Percentiles rank a stretch among this genome's conserved stretches.
Evolutionary conservation across 345 rosid species (phyloP).

Genomic region (Gynandropsis gynandra): DNA sequence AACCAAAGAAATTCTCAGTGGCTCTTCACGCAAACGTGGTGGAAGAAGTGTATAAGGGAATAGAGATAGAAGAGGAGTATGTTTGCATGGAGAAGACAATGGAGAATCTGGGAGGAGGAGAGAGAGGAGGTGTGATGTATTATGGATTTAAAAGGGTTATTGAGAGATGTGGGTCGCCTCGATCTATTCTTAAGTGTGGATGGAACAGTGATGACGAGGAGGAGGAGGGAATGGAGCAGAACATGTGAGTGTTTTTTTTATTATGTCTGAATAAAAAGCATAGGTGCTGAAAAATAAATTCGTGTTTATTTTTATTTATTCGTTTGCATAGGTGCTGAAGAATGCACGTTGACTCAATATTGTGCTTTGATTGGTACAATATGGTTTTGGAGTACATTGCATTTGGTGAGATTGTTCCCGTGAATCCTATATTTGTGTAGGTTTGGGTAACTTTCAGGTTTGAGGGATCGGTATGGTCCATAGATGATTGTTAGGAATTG

Average conservation of each 20-base stretch:
- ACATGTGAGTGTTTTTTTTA: not conserved
- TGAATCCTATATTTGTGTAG: too few relatives aligned
- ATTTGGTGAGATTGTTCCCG: too few relatives aligned
- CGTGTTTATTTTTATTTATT: too few relatives aligned
- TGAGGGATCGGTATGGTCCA: too few relatives aligned
- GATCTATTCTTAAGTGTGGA: constrained; percentile 30
- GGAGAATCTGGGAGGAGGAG: constrained; percentile 30
- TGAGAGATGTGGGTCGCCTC: constrained; percentile 27
- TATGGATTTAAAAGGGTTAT: constrained; percentile 26
- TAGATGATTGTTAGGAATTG: too few relatives aligned
- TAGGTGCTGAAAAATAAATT: too few relatives aligned
- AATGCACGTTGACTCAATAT: too few relatives aligned
- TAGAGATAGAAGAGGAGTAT: constrained; percentile 40
- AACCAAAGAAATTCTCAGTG: constrained; percentile 66
- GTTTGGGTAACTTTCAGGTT: too few relatives aligned
- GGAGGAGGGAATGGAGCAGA: constrained; percentile 33
- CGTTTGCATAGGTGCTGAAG: too few relatives aligned
- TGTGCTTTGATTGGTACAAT: too few relatives aligned
- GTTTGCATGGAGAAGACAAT: constrained; percentile 26
- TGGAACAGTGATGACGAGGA: constrained; percentile 36
- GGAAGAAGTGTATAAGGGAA: constrained; percentile 23
- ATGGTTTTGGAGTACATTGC: too few relatives aligned
- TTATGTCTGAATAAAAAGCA: too few relatives aligned
- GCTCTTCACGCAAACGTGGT: constrained; percentile 45
- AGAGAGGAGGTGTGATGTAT: constrained; percentile 30